A percentile compares a stretch with the other conserved stretches of the same genome.
These are phyloP conservation scores for Echium plantagineum DNA, from an alignment of 257 asterid genomes.

Conservation along the genomic window DNA sequence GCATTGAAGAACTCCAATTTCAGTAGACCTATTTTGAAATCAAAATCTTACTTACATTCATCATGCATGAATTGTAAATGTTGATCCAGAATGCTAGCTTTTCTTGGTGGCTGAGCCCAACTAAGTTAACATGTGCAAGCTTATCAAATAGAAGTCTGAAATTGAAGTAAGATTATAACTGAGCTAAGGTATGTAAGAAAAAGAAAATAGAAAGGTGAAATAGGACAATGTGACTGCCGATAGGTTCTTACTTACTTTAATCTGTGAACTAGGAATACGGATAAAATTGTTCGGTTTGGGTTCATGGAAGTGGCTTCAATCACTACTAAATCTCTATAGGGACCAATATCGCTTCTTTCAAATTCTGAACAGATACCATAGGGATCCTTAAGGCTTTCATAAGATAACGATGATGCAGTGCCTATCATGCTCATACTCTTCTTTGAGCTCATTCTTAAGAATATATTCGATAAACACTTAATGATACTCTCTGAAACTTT, in stretches of 20 bases:
- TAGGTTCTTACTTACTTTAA: conserved; percentile 33
- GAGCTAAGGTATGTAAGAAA: neutral
- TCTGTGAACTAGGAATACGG: conserved; percentile 43
- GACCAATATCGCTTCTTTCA: conserved; percentile 40
- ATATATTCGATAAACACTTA: conserved; percentile 54
- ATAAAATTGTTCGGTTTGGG: conserved; percentile 38
- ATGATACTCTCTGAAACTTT: conserved; percentile 51
- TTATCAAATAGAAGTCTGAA: conserved; percentile 61
- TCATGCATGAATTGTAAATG: conserved; percentile 64
- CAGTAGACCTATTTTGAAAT: neutral
- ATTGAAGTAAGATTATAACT: neutral
- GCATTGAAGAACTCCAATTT: neutral
- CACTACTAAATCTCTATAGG: conserved; percentile 28
- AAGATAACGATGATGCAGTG: conserved; percentile 28
- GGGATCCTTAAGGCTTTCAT: conserved; percentile 41
- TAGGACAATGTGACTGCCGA: neutral
- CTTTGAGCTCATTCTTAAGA: conserved; percentile 48
- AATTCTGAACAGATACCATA: conserved; percentile 23
- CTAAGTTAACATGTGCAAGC: conserved; percentile 48
- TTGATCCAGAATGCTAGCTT: conserved; percentile 89
- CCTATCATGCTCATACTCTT: conserved; percentile 46
- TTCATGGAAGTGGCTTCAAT: conserved; percentile 46
- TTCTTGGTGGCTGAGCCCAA: conserved; percentile 58
- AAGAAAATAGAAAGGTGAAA: neutral
- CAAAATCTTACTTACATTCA: conserved; percentile 42